Evolutionary conservation across 2,329 filamentous ascomycete genomes (phyloP).

Genomic region (Colletotrichum plurivorum): DNA sequence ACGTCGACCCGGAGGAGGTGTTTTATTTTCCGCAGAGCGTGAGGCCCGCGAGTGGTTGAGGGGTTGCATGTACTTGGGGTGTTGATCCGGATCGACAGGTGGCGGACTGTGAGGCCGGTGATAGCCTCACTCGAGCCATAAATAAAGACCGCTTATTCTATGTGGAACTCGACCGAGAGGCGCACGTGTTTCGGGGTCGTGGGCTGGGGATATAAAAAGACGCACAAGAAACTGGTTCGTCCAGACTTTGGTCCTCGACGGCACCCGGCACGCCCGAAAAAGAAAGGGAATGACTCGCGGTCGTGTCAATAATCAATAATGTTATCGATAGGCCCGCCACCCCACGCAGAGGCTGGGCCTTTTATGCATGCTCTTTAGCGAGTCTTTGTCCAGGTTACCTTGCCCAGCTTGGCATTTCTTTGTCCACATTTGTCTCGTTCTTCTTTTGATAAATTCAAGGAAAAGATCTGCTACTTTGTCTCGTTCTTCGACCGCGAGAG

Average conservation of each 20-base stretch:
- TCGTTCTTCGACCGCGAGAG: too few species aligned
- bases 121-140: neutral
- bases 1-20: conserved; percentile 53
- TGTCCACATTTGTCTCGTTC: too few species aligned
- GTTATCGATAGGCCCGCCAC: too few species aligned
- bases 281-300: conserved; percentile 8
- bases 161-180: too few species aligned
- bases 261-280: neutral
- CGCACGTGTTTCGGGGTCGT: neutral
- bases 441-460: too few species aligned
- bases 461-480: too few species aligned
- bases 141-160: neutral
- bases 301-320: neutral
- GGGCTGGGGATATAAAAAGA: neutral
- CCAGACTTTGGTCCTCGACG: neutral
- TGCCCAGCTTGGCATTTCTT: too few species aligned
- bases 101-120: too few species aligned
- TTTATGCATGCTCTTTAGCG: neutral
- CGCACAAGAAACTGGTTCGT: neutral
- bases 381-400: conserved; percentile 2
- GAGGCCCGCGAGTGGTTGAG: neutral
- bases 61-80: too few species aligned
- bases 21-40: conserved; percentile 58
- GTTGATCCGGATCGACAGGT: too few species aligned
- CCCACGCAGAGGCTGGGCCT: neutral